A percentile compares a stretch with the other conserved stretches of the same genome.
phyloP scores from a whole-genome alignment of 805 yeast species.

The Starmerella scarabaei region DNA sequence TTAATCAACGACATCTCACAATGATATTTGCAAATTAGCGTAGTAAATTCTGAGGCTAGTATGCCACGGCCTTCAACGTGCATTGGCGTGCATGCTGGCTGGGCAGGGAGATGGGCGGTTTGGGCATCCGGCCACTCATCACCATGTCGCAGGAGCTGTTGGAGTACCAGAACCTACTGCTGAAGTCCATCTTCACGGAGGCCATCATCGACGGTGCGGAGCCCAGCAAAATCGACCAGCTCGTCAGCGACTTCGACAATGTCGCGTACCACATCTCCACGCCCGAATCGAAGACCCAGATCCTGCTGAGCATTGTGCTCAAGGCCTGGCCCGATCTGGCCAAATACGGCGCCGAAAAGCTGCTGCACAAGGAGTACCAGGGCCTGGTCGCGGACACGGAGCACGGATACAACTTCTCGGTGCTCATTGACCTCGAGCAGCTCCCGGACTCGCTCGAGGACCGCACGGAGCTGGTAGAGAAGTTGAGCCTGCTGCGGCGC shows the following conservation, averaged over 20 bases:
- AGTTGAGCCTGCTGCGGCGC: slow-evolving; percentile 66
- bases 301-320: slow-evolving; percentile 56
- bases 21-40: too few relatives aligned
- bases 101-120: too few relatives aligned
- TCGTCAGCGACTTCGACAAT: slow-evolving; percentile 89
- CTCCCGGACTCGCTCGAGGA: slow-evolving; percentile 34
- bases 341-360: slow-evolving; percentile 41
- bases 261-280: slow-evolving; percentile 89
- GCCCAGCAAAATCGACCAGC: slow-evolving; percentile 54
- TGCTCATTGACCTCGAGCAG: slow-evolving; percentile 47
- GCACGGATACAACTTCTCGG: slow-evolving; percentile 67
- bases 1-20: too few relatives aligned
- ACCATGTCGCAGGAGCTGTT: slow-evolving; percentile 57
- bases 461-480: slow-evolving; percentile 40
- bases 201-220: slow-evolving; percentile 41
- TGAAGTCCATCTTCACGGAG: slow-evolving; percentile 68
- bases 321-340: slow-evolving; percentile 65
- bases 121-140: too few relatives aligned
- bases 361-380: slow-evolving; percentile 37
- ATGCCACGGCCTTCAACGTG: too few relatives aligned
- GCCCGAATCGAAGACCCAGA: slow-evolving; percentile 54
- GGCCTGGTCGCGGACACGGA: slow-evolving; percentile 47
- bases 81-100: too few relatives aligned
- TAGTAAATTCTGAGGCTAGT: too few relatives aligned
- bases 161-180: slow-evolving; percentile 68